Evolutionary conservation across 371 early-diverging fungal genomes (phyloP).

Genomic region (Rhizopus microsporus): DNA sequence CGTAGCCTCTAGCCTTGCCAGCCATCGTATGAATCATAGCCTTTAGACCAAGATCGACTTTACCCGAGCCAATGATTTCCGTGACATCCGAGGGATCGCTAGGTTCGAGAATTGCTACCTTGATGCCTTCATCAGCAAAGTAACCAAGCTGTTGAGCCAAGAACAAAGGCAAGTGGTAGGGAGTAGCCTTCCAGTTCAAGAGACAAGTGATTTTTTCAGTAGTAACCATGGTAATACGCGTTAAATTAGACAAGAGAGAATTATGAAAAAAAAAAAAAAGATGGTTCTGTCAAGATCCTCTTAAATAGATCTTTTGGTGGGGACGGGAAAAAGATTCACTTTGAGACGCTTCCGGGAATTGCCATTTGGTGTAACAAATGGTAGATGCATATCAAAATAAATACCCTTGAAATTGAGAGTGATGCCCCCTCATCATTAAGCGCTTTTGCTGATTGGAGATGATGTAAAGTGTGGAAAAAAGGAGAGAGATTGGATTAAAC

Average conservation of each 20-base stretch:
- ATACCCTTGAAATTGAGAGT: too few relatives aligned
- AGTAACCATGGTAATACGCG: conserved; percentile 29
- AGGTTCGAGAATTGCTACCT: conserved; percentile 68
- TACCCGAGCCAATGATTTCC: conserved; percentile 67
- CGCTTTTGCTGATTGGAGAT: too few relatives aligned
- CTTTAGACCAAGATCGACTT: conserved; percentile 65
- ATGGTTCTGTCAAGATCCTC: neutral
- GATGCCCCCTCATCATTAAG: too few relatives aligned
- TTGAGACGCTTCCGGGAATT: neutral
- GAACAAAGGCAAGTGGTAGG: conserved; percentile 69
- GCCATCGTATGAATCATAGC: conserved; percentile 78
- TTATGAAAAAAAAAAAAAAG: conserved; percentile 11
- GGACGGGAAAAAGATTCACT: neutral
- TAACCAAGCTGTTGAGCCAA: conserved; percentile 64
- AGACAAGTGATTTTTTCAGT: conserved; percentile 61
- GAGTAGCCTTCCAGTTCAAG: conserved; percentile 64
- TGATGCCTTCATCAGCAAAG: conserved; percentile 61
- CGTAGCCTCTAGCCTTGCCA: conserved; percentile 66
- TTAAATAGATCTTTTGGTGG: neutral
- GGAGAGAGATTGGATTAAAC: too few relatives aligned
- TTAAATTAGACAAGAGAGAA: too few relatives aligned
- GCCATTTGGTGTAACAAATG: neutral
- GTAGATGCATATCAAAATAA: too few relatives aligned
- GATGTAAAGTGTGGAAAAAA: too few relatives aligned
- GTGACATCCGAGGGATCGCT: conserved; percentile 68